phyloP scores from a whole-genome alignment of 345 rosid genomes.

The Conringia planisiliqua region DNA sequence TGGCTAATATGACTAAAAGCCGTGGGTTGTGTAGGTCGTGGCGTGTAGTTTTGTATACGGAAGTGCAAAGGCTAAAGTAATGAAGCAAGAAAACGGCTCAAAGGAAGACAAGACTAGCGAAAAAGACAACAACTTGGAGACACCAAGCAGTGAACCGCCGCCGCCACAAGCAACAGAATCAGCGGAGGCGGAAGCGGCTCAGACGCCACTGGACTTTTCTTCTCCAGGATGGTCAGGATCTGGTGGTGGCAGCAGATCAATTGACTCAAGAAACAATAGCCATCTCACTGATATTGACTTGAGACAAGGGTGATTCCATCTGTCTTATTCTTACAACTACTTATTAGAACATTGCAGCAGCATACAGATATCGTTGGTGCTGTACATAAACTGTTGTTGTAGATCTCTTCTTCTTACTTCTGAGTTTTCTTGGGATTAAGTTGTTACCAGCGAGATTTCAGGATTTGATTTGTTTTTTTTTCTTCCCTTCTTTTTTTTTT shows the following conservation, averaged over 20 bases:
- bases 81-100: conserved; percentile 19
- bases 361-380: conserved; percentile 53
- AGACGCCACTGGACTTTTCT: conserved; percentile 13
- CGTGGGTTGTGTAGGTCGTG: conserved; percentile 55
- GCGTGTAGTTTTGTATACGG: conserved; percentile 80
- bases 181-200: not conserved
- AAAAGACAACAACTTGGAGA: conserved; percentile 22
- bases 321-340: not conserved
- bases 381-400: conserved; percentile 37
- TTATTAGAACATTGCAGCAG: conserved; percentile 38
- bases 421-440: not conserved
- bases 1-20: not conserved
- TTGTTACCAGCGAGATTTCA: conserved; percentile 2
- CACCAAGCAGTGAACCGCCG: conserved; percentile 25
- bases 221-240: conserved; percentile 56
- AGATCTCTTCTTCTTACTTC: conserved; percentile 16
- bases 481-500: no score
- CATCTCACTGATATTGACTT: conserved; percentile 61
- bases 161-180: conserved; percentile 33
- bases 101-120: conserved; percentile 7
- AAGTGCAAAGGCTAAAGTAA: conserved; percentile 40
- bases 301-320: conserved; percentile 57
- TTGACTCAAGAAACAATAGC: conserved; percentile 43
- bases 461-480: not conserved
- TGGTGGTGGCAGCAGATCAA: conserved; percentile 27